phyloP scores from a whole-genome alignment of 2,329 filamentous ascomycete species.

The Remersonia thermophila region DNA sequence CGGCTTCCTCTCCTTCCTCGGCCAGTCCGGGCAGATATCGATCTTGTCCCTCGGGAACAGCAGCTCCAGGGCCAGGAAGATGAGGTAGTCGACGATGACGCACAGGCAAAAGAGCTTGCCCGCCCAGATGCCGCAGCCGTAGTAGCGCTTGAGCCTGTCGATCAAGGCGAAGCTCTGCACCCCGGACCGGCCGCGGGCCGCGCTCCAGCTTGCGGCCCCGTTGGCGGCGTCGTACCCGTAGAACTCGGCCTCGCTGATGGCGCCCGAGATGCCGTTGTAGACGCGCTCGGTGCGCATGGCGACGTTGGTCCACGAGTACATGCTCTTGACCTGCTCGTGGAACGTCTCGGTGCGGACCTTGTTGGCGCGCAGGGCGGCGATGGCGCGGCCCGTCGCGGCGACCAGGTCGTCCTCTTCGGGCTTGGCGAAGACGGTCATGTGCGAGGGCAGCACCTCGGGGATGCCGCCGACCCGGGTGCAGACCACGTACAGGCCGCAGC shows the following conservation, averaged over 20 bases:
- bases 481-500: slow-evolving; percentile 90
- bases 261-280: slow-evolving; percentile 83
- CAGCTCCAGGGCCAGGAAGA: slow-evolving; percentile 81
- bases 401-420: slow-evolving; percentile 95
- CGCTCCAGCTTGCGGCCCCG: slow-evolving; percentile 47
- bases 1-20: slow-evolving; percentile 48
- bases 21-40: slow-evolving; percentile 85
- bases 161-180: slow-evolving; percentile 86
- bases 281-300: slow-evolving; percentile 87
- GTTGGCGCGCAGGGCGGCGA: slow-evolving; percentile 71
- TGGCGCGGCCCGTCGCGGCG: slow-evolving; percentile 76
- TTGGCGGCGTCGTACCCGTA: slow-evolving; percentile 65
- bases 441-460: slow-evolving; percentile 83
- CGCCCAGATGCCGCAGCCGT: slow-evolving; percentile 96
- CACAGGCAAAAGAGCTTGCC: slow-evolving; percentile 95
- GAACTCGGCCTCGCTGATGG: slow-evolving; percentile 75
- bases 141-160: slow-evolving; percentile 89
- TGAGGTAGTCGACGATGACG: slow-evolving; percentile 83
- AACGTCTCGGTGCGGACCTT: slow-evolving; percentile 86
- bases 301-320: slow-evolving; percentile 98
- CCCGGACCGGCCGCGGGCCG: slow-evolving; percentile 53
- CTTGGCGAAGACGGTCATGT: slow-evolving; percentile 97
- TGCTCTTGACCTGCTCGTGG: slow-evolving; percentile 91
- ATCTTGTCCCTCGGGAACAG: slow-evolving; percentile 75
- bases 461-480: slow-evolving; percentile 95